These are phyloP conservation scores for Plasmodium yoelii DNA, from an alignment of 169 alveolate species.

Conservation along the genomic window DNA sequence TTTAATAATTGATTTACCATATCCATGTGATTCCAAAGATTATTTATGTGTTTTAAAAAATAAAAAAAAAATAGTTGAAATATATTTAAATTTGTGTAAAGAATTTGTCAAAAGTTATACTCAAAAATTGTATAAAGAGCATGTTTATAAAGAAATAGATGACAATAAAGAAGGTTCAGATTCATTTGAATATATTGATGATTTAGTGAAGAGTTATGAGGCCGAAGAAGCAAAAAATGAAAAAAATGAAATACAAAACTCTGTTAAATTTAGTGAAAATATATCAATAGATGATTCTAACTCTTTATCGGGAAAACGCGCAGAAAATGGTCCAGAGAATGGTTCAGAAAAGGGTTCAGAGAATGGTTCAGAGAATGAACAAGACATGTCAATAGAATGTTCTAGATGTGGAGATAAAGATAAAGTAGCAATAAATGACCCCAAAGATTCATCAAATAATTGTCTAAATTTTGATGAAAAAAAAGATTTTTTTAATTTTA, in stretches of 20 bases:
- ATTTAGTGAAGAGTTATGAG: conserved; percentile 24
- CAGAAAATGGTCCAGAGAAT: background rate
- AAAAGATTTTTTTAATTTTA: conserved; percentile 16
- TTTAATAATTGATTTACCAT: conserved; percentile 34
- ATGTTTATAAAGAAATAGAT: background rate
- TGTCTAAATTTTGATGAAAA: background rate
- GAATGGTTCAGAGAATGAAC: background rate
- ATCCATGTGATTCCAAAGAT: conserved; percentile 44
- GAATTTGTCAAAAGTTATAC: conserved; percentile 30
- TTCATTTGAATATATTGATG: conserved; percentile 51
- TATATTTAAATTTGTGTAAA: conserved; percentile 41
- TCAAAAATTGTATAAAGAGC: conserved; percentile 14
- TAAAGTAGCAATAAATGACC: too few relatives aligned
- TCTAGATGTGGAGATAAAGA: too few relatives aligned
- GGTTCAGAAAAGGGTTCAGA: too few relatives aligned
- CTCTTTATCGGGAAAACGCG: background rate
- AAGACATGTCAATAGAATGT: too few relatives aligned
- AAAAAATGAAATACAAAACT: background rate
- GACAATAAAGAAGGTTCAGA: background rate
- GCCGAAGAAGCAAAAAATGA: background rate
- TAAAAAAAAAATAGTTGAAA: conserved; percentile 39
- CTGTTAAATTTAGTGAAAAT: background rate
- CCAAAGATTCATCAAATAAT: background rate
- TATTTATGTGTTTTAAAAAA: conserved; percentile 33
- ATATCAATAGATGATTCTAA: too few relatives aligned